Base-by-base conservation (phyloP, 495 filamentous ascomycete genomes). In the Penicillium mononematosum region DNA sequence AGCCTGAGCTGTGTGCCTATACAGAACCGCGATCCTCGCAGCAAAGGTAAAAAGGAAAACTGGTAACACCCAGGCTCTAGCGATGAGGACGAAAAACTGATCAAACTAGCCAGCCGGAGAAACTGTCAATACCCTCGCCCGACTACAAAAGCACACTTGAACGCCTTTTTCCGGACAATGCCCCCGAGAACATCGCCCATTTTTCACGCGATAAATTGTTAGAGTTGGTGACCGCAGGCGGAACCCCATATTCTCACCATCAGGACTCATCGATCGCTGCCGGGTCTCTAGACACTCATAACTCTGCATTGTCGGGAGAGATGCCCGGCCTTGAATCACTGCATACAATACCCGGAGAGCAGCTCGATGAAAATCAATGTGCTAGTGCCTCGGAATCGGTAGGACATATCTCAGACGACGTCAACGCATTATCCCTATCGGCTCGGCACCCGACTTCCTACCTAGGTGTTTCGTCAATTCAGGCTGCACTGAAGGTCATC, bases 401-500 rank as follows among this genome's bases (percentile, higher is more conserved):
- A 2, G 59, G 45, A 3, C 55, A 58, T 45, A 59, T 62, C 32
- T 67, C 83, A 2, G 87, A 90, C 65, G 87, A 90, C 67, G 85
- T 90, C 39, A 89, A 89, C 68, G 84, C 81, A 0, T 75, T 89
- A 1, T 87, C 85, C 20, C 75, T 87, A 61, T 73, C 80, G 2
- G 36, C 42, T 14, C 60, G 60, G 24, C 53, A 60, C 38, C 81
- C 85, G 50, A 78, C 85, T 10, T 89, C 87, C 5, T 90, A 89
- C 63, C 77, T 89, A 1, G 87, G 87, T 16, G 79, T 86, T 20
- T 88, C 86, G 0, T 90, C 86, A 22, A 76, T 84, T 6, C 68
- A 81, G 41, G 76, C 75, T 36, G 82, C 81, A 1, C 76, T 88
- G 34, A 60, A 61, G 36, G 60, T 62, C 44, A 68, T 68, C 34